Conservation (phyloP, 345 rosid genomes). For the Psidium friedrichsthalianum region DNA sequence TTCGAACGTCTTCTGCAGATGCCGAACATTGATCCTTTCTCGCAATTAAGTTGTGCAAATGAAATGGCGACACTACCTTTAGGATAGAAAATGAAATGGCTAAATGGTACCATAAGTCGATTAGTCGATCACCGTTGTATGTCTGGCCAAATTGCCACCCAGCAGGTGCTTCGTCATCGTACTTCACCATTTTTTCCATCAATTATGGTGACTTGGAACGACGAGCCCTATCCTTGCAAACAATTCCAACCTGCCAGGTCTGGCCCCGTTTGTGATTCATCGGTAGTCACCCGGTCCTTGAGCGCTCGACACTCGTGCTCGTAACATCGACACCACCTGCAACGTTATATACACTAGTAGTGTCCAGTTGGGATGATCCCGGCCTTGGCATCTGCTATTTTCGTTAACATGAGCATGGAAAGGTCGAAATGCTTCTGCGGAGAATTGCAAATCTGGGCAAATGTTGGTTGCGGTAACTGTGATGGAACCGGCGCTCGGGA, state of each 20-base stretch:
- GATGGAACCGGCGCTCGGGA: background rate
- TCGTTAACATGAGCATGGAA: background rate
- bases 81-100: no score
- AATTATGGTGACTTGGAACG: background rate
- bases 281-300: background rate
- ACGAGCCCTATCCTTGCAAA: background rate
- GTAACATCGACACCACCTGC: no score
- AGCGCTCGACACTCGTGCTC: background rate
- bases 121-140: background rate
- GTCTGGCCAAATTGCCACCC: background rate
- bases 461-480: background rate
- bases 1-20: no score
- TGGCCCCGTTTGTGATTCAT: background rate
- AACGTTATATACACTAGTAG: background rate
- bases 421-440: background rate
- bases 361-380: background rate
- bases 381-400: background rate
- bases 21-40: no score
- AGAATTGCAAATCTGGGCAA: background rate
- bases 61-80: no score
- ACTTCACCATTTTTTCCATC: background rate
- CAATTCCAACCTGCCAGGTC: background rate
- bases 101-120: no score
- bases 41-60: no score
- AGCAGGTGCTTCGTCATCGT: background rate